Evolutionary conservation across 331 rosid genomes (phyloP).

Genomic region (Cucumis variabilis): DNA sequence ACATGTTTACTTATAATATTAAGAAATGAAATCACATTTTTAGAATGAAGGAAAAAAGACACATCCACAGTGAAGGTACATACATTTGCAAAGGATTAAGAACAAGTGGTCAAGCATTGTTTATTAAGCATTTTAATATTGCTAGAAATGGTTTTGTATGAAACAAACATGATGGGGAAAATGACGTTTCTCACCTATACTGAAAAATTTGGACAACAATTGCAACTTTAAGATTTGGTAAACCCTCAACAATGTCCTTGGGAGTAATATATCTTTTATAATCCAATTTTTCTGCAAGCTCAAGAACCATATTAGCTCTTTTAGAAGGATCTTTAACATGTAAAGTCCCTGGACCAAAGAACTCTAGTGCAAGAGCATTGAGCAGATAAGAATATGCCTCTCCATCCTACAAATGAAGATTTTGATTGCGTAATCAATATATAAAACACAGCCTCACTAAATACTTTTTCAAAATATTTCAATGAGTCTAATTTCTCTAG

Average conservation of each 20-base stretch:
- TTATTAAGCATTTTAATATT: not conserved
- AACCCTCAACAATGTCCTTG: conserved; percentile 93
- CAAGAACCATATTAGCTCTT: conserved; percentile 93
- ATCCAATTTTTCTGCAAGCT: conserved; percentile 91
- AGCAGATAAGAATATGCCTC: conserved; percentile 96
- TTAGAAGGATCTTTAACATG: conserved; percentile 69
- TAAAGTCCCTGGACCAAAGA: conserved; percentile 74
- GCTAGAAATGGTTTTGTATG: not conserved
- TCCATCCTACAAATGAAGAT: conserved; percentile 74
- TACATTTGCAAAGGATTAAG: not conserved
- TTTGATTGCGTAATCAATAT: conserved; percentile 13
- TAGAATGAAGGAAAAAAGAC: not conserved
- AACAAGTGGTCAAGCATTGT: not conserved
- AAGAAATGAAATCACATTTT: not conserved
- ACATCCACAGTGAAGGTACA: not conserved
- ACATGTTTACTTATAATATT: not conserved
- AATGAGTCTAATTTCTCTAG: not conserved
- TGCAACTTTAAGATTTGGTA: conserved; percentile 98
- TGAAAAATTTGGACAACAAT: conserved; percentile 99
- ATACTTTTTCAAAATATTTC: not conserved
- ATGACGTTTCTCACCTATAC: conserved; percentile 70
- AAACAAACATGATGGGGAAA: not conserved
- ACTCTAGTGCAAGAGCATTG: conserved; percentile 94
- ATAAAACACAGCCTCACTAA: not conserved
- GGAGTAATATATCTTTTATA: conserved; percentile 96